phyloP scores from a whole-genome alignment of 2,329 filamentous ascomycete genomes.

The Emmonsiellopsis sp. region DNA sequence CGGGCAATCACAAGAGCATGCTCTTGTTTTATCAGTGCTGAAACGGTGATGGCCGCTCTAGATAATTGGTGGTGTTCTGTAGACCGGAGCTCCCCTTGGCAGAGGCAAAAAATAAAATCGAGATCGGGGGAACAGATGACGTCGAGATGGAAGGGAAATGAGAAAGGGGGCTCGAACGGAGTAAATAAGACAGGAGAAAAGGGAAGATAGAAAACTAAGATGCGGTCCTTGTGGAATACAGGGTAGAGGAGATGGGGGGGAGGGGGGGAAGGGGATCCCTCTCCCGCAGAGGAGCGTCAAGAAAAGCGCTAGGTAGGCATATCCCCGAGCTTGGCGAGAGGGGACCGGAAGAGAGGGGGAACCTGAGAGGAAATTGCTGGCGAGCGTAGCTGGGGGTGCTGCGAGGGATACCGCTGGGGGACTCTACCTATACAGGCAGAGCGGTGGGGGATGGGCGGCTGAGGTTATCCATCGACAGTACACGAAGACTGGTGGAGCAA shows the following conservation, averaged over 20 bases:
- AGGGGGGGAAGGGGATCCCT: background rate
- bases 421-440: background rate
- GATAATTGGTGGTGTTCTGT: too few relatives aligned
- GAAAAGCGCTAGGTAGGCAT: background rate
- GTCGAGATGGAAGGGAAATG: background rate
- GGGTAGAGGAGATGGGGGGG: background rate
- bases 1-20: slow-evolving; percentile 1
- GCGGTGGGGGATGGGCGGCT: background rate
- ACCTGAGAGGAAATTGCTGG: background rate
- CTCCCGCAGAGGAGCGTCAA: background rate
- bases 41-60: background rate
- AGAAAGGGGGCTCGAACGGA: background rate
- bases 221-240: background rate
- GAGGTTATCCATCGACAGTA: slow-evolving; percentile 3
- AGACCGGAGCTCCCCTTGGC: too few relatives aligned
- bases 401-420: background rate
- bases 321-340: background rate
- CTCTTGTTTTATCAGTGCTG: background rate
- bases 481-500: background rate
- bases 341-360: background rate
- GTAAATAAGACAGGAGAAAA: background rate
- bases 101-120: too few relatives aligned
- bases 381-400: background rate
- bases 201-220: background rate
- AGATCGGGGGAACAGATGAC: too few relatives aligned